Evolutionary conservation across 2,329 filamentous ascomycete species (phyloP).

Genomic region (Sclerotinia minor): DNA sequence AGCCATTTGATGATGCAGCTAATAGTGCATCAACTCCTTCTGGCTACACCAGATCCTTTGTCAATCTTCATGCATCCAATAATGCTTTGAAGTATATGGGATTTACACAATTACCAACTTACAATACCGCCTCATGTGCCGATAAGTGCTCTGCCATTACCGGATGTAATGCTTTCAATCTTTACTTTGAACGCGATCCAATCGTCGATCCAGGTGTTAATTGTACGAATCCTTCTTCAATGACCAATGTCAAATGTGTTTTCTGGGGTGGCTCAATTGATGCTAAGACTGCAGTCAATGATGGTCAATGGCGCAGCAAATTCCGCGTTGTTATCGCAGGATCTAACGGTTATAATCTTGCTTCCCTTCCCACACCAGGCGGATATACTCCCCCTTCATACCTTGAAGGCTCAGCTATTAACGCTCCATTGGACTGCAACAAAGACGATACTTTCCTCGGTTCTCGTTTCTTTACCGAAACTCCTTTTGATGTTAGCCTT

Average conservation of each 20-base stretch:
- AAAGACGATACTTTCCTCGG: conserved; percentile 8
- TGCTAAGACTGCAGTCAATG: conserved; percentile 39
- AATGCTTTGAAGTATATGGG: conserved; percentile 37
- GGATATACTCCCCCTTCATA: conserved; percentile 1
- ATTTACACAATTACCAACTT: conserved; percentile 35
- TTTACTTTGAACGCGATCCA: conserved; percentile 43
- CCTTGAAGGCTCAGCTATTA: conserved; percentile 1
- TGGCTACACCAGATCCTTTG: conserved; percentile 41
- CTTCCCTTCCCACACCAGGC: conserved; percentile 27
- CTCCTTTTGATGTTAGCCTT: conserved; percentile 12
- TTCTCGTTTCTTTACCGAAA: conserved; percentile 15
- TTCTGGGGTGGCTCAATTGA: conserved; percentile 41
- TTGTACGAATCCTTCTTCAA: conserved; percentile 42
- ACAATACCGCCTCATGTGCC: conserved; percentile 37
- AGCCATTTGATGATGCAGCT: conserved; percentile 34
- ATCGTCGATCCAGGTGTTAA: conserved; percentile 37
- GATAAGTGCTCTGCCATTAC: conserved; percentile 34
- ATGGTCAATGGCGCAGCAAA: conserved; percentile 39
- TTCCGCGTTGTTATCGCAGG: conserved; percentile 47
- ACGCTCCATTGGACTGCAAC: conserved; percentile 16
- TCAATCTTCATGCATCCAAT: conserved; percentile 38
- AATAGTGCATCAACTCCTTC: conserved; percentile 37
- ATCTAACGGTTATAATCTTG: conserved; percentile 45
- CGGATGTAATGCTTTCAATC: conserved; percentile 41
- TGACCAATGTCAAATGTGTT: conserved; percentile 43